Evolutionary conservation across 495 filamentous ascomycete genomes (phyloP), one percentile per base, ranked within the genome.

Genomic region (Penicillium coffeae): DNA sequence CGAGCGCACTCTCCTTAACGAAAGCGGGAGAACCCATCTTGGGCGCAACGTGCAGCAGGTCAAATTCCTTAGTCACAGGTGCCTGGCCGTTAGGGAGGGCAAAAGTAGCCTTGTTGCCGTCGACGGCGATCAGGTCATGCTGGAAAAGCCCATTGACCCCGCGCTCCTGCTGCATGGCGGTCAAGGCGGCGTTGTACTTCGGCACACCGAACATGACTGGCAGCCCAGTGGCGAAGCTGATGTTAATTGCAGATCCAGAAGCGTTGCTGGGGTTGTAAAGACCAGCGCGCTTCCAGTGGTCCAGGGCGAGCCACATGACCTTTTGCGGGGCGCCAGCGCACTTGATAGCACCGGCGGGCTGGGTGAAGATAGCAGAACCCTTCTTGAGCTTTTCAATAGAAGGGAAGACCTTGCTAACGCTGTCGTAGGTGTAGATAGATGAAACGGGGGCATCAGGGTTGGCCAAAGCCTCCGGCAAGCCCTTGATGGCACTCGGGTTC

Each of bases 251-350:
- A 0, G 80, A 83, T 6, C 33, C 30, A 21, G 66, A 50, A 2
- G 68, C 56, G 37, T 68, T 59, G 20, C 43, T 46, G 5, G 72
- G 60, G 46, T 81, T 69, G 60, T 85, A 82, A 2, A 83, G 66
- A 20, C 82, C 84, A 6, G 74, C 73, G 20, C 66, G 62, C 64
- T 79, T 76, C 84, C 84, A 87, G 57, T 82, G 69, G 40, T 84
- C 81, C 44, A 85, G 66, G 0, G 84, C 83, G 21, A 87, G 76
- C 84, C 84, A 87, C 81, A 86, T 79, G 60, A 78, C 68, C 65
- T 87, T 87, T 55, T 87, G 84, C 7, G 84, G 84, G 0, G 82
- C 84, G 21, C 84, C 84, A 2, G 84, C 84, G 51, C 84, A 87
- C 62, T 87, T 87, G 56, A 87, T 71, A 16, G 78, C 64, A 35